Evolutionary conservation across 176 grass and related monocot species (phyloP).

Genomic region (Hsuehochloa calcarea): DNA sequence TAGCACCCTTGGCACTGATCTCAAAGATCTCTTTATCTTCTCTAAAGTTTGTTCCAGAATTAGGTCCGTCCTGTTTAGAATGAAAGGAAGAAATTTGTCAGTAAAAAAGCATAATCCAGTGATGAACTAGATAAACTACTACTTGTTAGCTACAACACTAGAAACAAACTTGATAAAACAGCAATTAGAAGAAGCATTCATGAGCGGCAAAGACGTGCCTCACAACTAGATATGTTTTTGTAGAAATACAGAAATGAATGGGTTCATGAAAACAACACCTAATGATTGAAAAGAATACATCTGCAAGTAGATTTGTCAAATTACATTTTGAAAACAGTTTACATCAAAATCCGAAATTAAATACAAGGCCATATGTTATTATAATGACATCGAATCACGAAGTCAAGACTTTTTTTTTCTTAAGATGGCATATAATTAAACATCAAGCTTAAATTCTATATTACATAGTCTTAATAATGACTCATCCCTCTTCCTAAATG

Average conservation of each 20-base stretch:
- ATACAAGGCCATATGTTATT: neutral
- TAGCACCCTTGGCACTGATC: constrained; percentile 83
- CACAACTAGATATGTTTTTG: constrained; percentile 1
- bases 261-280: neutral
- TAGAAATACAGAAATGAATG: constrained; percentile 1
- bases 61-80: constrained; percentile 61
- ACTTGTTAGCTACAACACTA: neutral
- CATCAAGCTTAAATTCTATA: neutral
- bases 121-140: constrained; percentile 7
- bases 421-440: neutral
- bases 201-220: neutral
- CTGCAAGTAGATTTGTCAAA: neutral
- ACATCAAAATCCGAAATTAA: constrained; percentile 16
- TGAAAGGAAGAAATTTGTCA: constrained; percentile 20
- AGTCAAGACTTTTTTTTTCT: neutral
- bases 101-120: neutral
- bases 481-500: neutral
- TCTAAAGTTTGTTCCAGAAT: constrained; percentile 28
- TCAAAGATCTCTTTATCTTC: constrained; percentile 92
- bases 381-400: neutral
- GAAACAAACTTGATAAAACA: neutral
- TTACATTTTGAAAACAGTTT: neutral
- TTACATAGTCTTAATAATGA: neutral
- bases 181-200: neutral
- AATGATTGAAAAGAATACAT: neutral